phyloP scores from a whole-genome alignment of 768 basidiomycete genomes.

The Russula sp. region DNA sequence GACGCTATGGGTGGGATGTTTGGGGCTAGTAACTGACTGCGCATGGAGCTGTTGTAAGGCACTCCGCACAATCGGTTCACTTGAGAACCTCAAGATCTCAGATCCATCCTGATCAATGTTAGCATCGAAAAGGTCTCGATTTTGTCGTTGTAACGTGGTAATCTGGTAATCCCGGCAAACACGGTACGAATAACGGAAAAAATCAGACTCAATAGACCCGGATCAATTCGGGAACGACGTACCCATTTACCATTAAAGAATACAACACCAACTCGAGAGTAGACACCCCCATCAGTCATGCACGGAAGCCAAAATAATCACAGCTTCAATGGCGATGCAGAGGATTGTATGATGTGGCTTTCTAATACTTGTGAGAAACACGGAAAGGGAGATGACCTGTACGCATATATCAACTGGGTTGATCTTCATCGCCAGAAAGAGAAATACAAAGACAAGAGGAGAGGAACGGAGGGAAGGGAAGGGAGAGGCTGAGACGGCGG shows the following conservation, averaged over 20 bases:
- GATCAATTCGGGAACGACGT: not conserved
- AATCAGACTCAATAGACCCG: not conserved
- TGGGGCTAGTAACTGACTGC: not conserved
- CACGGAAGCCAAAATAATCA: not conserved
- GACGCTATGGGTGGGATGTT: not conserved
- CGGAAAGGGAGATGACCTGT: not conserved
- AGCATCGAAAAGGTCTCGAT: not conserved
- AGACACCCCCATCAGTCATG: not conserved
- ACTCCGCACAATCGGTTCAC: not conserved
- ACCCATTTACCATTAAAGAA: no score
- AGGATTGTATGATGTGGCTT: not conserved
- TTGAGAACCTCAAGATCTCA: not conserved
- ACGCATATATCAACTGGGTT: no score
- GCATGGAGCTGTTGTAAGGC: not conserved
- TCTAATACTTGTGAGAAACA: not conserved
- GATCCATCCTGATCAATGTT: no score
- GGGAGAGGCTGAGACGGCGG: no score
- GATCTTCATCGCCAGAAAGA: no score
- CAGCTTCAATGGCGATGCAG: not conserved
- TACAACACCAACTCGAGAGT: not conserved
- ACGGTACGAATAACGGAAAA: not conserved
- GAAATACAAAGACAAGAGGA: no score
- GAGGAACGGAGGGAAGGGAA: no score
- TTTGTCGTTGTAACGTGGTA: not conserved
- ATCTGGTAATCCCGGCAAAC: not conserved